These are phyloP conservation scores for Kodamaea lidongshanica DNA, from an alignment of 805 yeast species.

Conservation along the genomic window DNA sequence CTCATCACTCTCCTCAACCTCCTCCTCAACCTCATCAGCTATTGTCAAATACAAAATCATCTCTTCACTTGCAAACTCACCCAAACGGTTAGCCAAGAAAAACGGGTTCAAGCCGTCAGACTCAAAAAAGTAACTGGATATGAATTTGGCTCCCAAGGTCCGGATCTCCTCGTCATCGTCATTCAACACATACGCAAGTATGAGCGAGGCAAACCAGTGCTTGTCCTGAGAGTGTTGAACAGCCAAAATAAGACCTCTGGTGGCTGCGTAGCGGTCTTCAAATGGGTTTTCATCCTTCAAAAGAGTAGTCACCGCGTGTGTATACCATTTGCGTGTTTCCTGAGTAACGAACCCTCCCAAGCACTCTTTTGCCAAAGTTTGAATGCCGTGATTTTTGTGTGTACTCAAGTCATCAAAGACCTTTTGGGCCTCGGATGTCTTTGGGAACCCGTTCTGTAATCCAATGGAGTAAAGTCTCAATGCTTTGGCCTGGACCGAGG, in stretches of 20 bases:
- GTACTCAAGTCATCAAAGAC: conserved; percentile 3
- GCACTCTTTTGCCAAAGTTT: conserved; percentile 39
- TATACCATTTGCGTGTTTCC: too few species aligned
- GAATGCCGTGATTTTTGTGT: conserved; percentile 6
- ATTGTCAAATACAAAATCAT: too few species aligned
- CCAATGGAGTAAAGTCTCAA: too few species aligned
- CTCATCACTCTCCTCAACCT: too few species aligned
- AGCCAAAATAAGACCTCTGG: conserved; percentile 32
- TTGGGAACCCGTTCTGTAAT: too few species aligned
- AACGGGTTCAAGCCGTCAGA: conserved; percentile 4
- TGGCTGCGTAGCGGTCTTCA: conserved; percentile 40
- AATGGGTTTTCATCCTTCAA: conserved; percentile 41
- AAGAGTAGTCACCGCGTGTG: conserved; percentile 12
- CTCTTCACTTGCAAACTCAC: too few species aligned
- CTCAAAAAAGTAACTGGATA: conserved; percentile 16
- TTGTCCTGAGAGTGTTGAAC: conserved; percentile 9
- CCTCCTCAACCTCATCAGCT: too few species aligned
- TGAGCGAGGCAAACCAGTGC: conserved; percentile 9
- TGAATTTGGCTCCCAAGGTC: conserved; percentile 36
- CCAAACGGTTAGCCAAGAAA: conserved; percentile 3
- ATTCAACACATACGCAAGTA: conserved; percentile 33
- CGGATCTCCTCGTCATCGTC: conserved; percentile 71
- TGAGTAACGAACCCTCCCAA: conserved; percentile 43
- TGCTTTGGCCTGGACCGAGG: too few species aligned
- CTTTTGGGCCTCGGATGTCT: not conserved